A percentile compares a stretch with the other conserved stretches of the same genome.
phyloP scores from a whole-genome alignment of 2,329 filamentous ascomycete species.

The Talaromyces sp. region DNA sequence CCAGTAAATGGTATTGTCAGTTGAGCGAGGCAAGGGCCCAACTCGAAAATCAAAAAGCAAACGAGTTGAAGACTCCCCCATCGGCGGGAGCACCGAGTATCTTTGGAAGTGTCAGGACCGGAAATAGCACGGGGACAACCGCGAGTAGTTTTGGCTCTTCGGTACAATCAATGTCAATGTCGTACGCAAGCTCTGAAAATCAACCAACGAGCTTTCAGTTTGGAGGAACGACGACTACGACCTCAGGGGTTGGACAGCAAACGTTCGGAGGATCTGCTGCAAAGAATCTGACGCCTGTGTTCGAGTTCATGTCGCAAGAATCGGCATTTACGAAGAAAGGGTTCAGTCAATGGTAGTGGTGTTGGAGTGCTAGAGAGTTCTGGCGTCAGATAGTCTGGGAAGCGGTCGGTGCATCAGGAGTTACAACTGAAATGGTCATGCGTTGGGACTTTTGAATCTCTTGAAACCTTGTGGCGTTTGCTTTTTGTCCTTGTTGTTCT shows the following conservation, averaged over 20 bases:
- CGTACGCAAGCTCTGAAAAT: neutral
- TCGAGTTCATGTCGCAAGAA: slow-evolving; percentile 9
- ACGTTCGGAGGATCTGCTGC: neutral
- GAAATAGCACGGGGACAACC: neutral
- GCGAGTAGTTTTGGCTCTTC: slow-evolving; percentile 8
- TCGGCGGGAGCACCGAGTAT: neutral
- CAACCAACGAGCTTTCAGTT: neutral
- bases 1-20: slow-evolving; percentile 11
- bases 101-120: neutral
- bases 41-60: neutral
- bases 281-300: slow-evolving; percentile 10
- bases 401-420: neutral
- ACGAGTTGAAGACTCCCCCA: neutral
- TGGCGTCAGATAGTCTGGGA: neutral
- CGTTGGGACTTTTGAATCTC: too few species aligned
- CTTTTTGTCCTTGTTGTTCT: neutral
- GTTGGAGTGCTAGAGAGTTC: neutral
- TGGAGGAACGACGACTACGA: neutral
- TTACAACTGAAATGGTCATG: neutral
- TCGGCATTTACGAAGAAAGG: neutral
- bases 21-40: slow-evolving; percentile 10
- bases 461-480: neutral
- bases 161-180: slow-evolving; percentile 3
- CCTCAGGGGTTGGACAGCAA: neutral
- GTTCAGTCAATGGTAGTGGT: neutral